A percentile compares a stretch with the other conserved stretches of the same genome.
phyloP scores from a whole-genome alignment of 164 flowering plant genomes.

The Vitis riparia region DNA sequence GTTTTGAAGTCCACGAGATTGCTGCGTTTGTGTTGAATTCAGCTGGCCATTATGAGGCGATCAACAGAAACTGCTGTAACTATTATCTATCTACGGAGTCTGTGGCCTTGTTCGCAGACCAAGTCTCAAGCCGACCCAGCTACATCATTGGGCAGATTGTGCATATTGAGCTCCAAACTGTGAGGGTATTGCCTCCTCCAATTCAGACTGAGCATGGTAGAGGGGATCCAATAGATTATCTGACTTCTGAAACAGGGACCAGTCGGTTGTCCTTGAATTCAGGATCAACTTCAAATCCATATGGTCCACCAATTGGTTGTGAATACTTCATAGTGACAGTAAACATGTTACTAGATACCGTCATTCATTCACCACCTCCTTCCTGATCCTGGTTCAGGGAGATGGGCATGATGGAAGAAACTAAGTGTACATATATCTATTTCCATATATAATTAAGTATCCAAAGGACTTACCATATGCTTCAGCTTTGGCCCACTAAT shows the following conservation, averaged over 20 bases:
- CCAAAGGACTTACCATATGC: too few relatives aligned
- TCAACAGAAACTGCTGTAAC: conserved; percentile 74
- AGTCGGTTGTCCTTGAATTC: conserved; percentile 37
- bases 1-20: conserved; percentile 84
- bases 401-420: conserved; percentile 74
- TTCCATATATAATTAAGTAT: too few relatives aligned
- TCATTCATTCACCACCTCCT: conserved; percentile 71
- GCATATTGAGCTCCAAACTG: conserved; percentile 80
- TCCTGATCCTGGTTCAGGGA: conserved; percentile 62
- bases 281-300: conserved; percentile 52
- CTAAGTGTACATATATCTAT: conserved; percentile 27
- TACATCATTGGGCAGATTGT: conserved; percentile 95
- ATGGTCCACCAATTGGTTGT: conserved; percentile 76
- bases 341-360: conserved; percentile 88
- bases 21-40: conserved; percentile 89
- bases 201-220: conserved; percentile 27
- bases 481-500: too few relatives aligned
- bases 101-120: conserved; percentile 80
- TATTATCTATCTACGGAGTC: conserved; percentile 92
- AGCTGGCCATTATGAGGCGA: conserved; percentile 80
- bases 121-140: conserved; percentile 61
- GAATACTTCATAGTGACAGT: conserved; percentile 92
- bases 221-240: conserved; percentile 38
- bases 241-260: conserved; percentile 45
- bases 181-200: conserved; percentile 32